Evolutionary conservation across 1,284 basidiomycete species (phyloP).

Genomic region (Trametes polyzona): DNA sequence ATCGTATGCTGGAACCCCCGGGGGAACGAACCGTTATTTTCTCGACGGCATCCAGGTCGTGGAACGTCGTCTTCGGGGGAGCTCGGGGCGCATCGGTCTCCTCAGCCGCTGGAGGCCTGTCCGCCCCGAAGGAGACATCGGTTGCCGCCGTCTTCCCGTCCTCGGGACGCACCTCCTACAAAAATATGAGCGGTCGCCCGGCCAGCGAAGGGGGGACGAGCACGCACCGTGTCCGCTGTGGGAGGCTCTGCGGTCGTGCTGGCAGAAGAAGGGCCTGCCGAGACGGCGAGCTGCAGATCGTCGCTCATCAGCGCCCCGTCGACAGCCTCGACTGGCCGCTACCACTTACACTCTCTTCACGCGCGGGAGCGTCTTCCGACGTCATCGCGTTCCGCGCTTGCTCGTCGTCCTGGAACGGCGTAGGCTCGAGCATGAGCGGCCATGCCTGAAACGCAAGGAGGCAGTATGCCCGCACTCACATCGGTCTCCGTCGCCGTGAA

Average conservation of each 20-base stretch:
- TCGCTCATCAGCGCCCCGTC: neutral
- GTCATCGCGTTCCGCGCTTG: neutral
- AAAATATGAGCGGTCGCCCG: neutral
- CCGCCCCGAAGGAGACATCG: neutral
- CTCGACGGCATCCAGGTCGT: conserved; percentile 54
- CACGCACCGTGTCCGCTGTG: conserved; percentile 10
- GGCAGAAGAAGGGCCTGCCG: neutral
- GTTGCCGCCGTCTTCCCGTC: neutral
- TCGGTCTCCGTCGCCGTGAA: conserved; percentile 24
- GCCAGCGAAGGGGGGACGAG: neutral
- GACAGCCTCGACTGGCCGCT: neutral
- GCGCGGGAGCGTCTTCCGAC: neutral
- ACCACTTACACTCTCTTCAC: conserved; percentile 10
- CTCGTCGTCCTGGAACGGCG: conserved; percentile 18
- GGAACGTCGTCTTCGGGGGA: conserved; percentile 28
- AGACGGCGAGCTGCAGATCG: conserved; percentile 8
- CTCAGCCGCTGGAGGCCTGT: neutral
- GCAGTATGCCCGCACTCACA: conserved; percentile 15
- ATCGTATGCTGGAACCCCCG: conserved; percentile 1
- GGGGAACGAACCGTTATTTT: conserved; percentile 55
- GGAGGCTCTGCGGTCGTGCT: conserved; percentile 1
- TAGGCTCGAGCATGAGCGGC: neutral
- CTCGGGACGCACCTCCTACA: conserved; percentile 2
- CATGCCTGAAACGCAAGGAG: neutral
- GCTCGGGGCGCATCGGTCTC: neutral